These are phyloP conservation scores for Fusarium liriodendri DNA, from an alignment of 2,329 filamentous ascomycete species.

Conservation along the genomic window DNA sequence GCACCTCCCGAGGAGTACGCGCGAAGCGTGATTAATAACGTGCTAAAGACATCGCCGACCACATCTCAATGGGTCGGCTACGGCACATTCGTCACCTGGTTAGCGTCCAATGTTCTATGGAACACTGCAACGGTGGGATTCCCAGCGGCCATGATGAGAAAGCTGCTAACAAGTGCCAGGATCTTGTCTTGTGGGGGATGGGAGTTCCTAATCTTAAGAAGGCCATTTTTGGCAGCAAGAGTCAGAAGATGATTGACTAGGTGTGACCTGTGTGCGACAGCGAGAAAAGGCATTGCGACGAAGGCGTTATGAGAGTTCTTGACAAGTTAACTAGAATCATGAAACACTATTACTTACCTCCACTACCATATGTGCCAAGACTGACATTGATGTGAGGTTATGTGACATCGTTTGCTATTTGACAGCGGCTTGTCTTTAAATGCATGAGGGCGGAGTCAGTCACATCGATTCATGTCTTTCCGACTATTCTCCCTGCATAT, in stretches of 20 bases:
- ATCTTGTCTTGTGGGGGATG: conserved; percentile 22
- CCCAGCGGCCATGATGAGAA: too few species aligned
- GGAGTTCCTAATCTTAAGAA: conserved; percentile 27
- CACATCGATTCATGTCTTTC: background rate
- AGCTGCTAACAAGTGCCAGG: conserved; percentile 8
- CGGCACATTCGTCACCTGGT: conserved; percentile 26
- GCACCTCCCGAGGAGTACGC: conserved; percentile 34
- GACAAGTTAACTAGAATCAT: background rate
- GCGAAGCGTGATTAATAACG: conserved; percentile 33
- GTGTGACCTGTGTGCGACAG: too few species aligned
- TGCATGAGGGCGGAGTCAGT: background rate
- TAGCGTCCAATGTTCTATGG: conserved; percentile 32
- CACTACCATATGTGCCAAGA: background rate
- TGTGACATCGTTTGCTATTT: background rate
- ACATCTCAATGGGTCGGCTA: conserved; percentile 23
- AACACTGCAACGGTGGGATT: conserved; percentile 20
- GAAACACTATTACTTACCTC: background rate
- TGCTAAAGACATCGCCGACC: conserved; percentile 12
- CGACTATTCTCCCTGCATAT: background rate
- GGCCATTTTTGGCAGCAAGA: conserved; percentile 7
- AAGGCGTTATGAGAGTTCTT: background rate
- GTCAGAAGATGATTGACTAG: background rate
- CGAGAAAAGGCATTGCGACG: background rate
- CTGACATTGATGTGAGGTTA: background rate
- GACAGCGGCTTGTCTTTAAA: background rate